Base-by-base conservation (phyloP, 352 stramenopile genomes). In the Phytophthora ohioensis region DNA sequence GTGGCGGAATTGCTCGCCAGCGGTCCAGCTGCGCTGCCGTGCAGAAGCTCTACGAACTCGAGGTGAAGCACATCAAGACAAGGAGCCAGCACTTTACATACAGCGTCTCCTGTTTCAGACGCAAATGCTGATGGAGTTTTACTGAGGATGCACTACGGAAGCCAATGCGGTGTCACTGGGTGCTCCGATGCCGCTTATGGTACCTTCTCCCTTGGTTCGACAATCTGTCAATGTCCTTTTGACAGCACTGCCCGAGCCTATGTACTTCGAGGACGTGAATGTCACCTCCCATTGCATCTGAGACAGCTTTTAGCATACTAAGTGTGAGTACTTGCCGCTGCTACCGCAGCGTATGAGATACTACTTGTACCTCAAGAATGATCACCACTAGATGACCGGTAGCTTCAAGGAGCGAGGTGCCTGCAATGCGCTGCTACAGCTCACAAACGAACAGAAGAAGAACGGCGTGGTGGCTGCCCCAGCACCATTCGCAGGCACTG, bases 341-440 rank as follows among this genome's bases (percentile, higher is more conserved):
- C 81, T 99, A 10, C 98, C 91, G 31, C 88, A 98, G 73, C 76
- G 96, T 31, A 91, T 97, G 69, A 92, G 92, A 51, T 91, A 88
- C 42, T 94, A 98, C 57, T 80, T 99, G 27, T 98, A 93, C 67
- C 80, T 99, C 27, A 99, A 99, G 84, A 97, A 98, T 56, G 97
- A 99, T 77, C 97, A 99, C 67, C 93, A 94, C 21, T 95, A 99
- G 53, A 92, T 95, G 83, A 95, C 88, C 8, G 87, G 88, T 51
- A 93, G 90, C 56, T 99, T 99, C 82, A 99, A 99, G 71, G 97
- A 99, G 79, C 93, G 97, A 17, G 97, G 97, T 12, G 97, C 97
- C 5, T 84, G 96, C 39, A 99, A 99, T 77, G 97, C 97, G 34
- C 84, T 99, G 61, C 79, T 99, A 57, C 81, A 91, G 45, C 74